Evolutionary conservation across 164 flowering plant genomes (phyloP).

Genomic region (Dillenia turbinata): DNA sequence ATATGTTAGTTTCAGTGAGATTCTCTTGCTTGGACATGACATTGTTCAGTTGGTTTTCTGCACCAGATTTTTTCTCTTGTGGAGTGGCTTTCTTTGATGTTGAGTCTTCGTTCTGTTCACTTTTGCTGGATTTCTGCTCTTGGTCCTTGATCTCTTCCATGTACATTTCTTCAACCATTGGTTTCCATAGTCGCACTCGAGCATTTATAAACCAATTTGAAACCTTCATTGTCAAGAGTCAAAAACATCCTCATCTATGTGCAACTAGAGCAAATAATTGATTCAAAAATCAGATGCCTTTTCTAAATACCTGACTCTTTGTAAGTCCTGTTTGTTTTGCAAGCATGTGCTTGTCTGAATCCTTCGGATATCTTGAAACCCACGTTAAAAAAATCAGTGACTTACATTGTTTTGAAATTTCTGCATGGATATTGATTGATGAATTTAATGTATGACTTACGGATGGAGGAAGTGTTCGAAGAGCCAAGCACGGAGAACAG

Average conservation of each 20-base stretch:
- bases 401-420: no score
- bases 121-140: conserved; percentile 49
- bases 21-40: conserved; percentile 31
- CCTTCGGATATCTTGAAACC: conserved; percentile 82
- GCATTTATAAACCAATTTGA: conserved; percentile 99
- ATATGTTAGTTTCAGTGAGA: conserved; percentile 20
- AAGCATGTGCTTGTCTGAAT: conserved; percentile 88
- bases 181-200: conserved; percentile 97
- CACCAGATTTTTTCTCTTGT: conserved; percentile 30
- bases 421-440: neutral
- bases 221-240: conserved; percentile 44
- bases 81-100: conserved; percentile 30
- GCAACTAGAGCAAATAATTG: neutral
- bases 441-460: conserved; percentile 33
- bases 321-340: conserved; percentile 97
- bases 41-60: conserved; percentile 23
- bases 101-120: conserved; percentile 45
- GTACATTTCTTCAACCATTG: conserved; percentile 99
- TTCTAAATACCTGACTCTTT: conserved; percentile 70
- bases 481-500: conserved; percentile 98
- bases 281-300: neutral
- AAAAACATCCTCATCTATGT: no score
- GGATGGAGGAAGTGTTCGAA: conserved; percentile 98
- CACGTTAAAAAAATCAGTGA: conserved; percentile 8
- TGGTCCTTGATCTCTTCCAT: conserved; percentile 78